Evolutionary conservation across 352 stramenopile genomes (phyloP).

Genomic region (Globisporangium radiosum): DNA sequence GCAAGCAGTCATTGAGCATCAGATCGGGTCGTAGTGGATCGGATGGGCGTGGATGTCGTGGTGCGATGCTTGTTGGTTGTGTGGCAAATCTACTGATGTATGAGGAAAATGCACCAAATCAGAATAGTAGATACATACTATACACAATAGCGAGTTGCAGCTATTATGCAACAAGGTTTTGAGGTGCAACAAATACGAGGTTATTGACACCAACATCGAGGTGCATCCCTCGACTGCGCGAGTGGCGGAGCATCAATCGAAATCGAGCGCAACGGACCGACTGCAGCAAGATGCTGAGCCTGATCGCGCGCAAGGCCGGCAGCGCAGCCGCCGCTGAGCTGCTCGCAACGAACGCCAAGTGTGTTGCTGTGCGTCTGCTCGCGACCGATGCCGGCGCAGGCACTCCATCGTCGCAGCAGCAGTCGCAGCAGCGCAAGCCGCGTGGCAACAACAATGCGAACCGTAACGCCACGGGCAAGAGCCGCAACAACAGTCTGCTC

Average conservation of each 20-base stretch:
- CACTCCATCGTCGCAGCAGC: constrained; percentile 12
- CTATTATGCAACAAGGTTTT: too few species aligned
- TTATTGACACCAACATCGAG: too few species aligned
- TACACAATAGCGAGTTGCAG: too few species aligned
- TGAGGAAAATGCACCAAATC: not conserved
- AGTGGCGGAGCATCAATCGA: constrained; percentile 3
- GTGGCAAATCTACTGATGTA: not conserved
- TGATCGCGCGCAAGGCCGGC: constrained; percentile 11
- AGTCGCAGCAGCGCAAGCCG: constrained; percentile 20
- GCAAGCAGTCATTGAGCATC: too few species aligned
- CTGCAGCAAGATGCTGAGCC: constrained; percentile 11
- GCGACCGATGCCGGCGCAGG: constrained; percentile 8
- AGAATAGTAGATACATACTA: not conserved
- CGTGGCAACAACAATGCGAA: constrained; percentile 4
- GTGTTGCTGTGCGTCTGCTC: constrained; percentile 9
- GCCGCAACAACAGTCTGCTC: constrained; percentile 23
- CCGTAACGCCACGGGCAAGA: constrained; percentile 16
- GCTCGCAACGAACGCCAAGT: constrained; percentile 16
- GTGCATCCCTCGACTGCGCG: not conserved
- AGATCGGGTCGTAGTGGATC: too few species aligned
- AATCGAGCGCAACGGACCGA: not conserved
- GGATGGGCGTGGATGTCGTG: not conserved
- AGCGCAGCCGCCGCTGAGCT: constrained; percentile 9
- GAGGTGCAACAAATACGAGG: too few species aligned
- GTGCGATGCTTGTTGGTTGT: constrained; percentile 1